These are phyloP conservation scores for Beta vulgaris DNA, from an alignment of 148 eudicot species.

Conservation along the genomic window DNA sequence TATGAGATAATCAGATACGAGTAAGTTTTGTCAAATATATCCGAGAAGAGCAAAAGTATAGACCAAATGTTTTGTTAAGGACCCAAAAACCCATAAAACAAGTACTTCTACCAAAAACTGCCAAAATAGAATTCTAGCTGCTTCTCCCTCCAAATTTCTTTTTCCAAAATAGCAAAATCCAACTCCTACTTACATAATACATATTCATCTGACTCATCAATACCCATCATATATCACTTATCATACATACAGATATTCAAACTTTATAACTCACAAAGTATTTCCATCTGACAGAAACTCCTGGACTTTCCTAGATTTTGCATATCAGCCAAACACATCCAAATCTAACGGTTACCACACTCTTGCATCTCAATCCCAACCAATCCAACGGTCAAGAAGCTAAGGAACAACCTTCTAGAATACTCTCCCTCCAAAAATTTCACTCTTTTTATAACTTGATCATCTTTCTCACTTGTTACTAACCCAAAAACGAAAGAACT, in stretches of 20 bases:
- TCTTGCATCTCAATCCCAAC: slow-evolving; percentile 4
- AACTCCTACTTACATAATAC: neutral
- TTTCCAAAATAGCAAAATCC: neutral
- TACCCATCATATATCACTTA: neutral
- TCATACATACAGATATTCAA: too few relatives aligned
- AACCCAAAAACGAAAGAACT: neutral
- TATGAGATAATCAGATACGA: neutral
- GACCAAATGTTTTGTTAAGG: too few relatives aligned
- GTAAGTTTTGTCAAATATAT: neutral
- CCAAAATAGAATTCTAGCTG: slow-evolving; percentile 7
- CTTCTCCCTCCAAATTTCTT: neutral
- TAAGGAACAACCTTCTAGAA: slow-evolving; percentile 33
- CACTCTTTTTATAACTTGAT: slow-evolving; percentile 7
- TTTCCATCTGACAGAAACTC: slow-evolving; percentile 17
- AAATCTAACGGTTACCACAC: slow-evolving; percentile 23
- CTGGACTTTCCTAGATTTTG: slow-evolving; percentile 23
- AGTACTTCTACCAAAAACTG: neutral
- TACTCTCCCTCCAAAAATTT: slow-evolving; percentile 22
- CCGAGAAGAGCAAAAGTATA: too few relatives aligned
- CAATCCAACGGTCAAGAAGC: slow-evolving; percentile 20
- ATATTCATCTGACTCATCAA: neutral
- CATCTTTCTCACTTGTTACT: neutral
- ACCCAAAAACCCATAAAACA: neutral
- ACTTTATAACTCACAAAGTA: slow-evolving; percentile 4
- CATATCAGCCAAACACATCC: neutral